Evolutionary conservation across 2,329 filamentous ascomycete genomes (phyloP), one percentile per base, ranked within the genome.

Genomic region (Chrysosphaeria jannelii): DNA sequence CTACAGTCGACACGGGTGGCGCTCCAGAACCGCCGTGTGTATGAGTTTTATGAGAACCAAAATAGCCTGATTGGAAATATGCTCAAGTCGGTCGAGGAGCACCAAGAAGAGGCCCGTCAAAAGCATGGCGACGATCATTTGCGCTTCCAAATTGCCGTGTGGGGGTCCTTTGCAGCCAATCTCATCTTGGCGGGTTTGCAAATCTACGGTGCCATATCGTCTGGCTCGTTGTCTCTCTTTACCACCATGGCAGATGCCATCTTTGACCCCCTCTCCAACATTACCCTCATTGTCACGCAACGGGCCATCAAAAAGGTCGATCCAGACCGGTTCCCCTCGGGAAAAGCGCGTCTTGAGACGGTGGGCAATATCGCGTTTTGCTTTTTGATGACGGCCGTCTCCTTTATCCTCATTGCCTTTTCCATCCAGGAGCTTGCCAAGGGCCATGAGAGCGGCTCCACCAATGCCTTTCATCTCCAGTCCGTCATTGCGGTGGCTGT

Each of bases 241-340:
- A 91, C 85, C 10, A 97, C 81, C 31, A 89, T 89, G 72, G 81
- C 79, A 10, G 85, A 97, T 44, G 66, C 79, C 24, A 55, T 93
- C 32, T 93, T 93, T 46, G 85, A 93, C 39, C 85, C 78, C 6
- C 40, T 88, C 36, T 81, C 71, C 37, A 91, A 90, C 37, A 42
- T 91, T 24, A 81, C 74, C 1, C 55, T 93, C 9, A 76, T 93
- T 27, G 44, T 90, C 18, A 76, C 70, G 29, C 70, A 79, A 42
- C 74, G 81, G 23, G 81, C 85, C 23, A 76, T 91, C 33, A 71
- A 70, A 35, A 65, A 62, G 25, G 81, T 93, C 19, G 78, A 97
- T 36, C 60, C 72, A 2, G 61, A 66, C 24, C 69, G 71, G 22
- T 97, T 89, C 39, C 81, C 81, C 0, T 78, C 72, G 0, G 81